Percentiles rank a stretch among this genome's conserved stretches.
These are phyloP conservation scores for Crithidia brevicula DNA, from an alignment of 208 protist species.

Conservation along the genomic window DNA sequence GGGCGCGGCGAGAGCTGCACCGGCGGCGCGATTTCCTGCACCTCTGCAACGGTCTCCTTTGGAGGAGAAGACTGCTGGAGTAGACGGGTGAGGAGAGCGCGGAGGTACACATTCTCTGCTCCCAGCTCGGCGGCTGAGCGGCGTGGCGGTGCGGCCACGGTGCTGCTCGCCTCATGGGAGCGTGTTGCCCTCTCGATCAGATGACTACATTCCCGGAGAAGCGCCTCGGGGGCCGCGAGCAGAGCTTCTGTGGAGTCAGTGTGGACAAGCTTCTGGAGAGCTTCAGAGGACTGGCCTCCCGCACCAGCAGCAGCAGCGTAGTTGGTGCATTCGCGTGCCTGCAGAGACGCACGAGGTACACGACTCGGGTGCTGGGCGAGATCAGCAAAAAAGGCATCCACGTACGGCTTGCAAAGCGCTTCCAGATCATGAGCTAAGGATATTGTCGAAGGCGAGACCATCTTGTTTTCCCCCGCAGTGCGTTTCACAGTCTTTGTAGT, in stretches of 20 bases:
- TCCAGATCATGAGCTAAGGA: slow-evolving; percentile 1
- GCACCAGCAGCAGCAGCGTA: too few species aligned
- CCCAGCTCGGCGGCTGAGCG: slow-evolving; percentile 31
- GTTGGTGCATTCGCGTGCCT: slow-evolving; percentile 16
- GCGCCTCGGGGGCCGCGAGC: slow-evolving; percentile 6
- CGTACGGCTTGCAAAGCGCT: slow-evolving; percentile 27
- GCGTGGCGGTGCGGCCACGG: not conserved
- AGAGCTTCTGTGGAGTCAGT: not conserved
- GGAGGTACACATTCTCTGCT: slow-evolving; percentile 45
- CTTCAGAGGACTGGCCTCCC: not conserved
- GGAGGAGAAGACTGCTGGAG: slow-evolving; percentile 12
- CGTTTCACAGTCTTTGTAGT: not conserved
- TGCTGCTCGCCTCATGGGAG: not conserved
- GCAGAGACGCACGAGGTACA: slow-evolving; percentile 9
- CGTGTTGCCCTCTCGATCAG: slow-evolving; percentile 14
- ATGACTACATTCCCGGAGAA: slow-evolving; percentile 10
- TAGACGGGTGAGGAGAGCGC: slow-evolving; percentile 20
- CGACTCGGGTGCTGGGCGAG: not conserved
- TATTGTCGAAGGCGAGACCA: not conserved
- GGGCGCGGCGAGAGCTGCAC: not conserved
- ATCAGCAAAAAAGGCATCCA: slow-evolving; percentile 13
- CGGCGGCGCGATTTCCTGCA: slow-evolving; percentile 1
- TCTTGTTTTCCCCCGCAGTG: not conserved
- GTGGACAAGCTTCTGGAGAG: not conserved
- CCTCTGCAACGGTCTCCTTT: not conserved